Evolutionary conservation across 768 basidiomycete species (phyloP), one percentile per base, ranked within the genome.

Genomic region (Boletus bicolor): DNA sequence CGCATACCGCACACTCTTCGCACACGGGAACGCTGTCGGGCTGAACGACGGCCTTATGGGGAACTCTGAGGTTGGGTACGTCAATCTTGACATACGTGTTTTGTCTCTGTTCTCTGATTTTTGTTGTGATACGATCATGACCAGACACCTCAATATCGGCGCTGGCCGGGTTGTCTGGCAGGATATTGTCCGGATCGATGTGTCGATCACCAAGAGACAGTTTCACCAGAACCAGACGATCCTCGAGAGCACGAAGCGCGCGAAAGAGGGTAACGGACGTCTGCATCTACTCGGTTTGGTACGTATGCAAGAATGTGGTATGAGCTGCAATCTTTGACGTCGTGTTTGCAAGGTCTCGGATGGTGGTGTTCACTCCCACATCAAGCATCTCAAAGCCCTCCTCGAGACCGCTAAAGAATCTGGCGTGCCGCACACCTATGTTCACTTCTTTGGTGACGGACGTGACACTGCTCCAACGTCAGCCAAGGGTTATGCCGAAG

Each of bases 91-190:
- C 34, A n/a, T 21, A 3, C 2, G 4, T 30, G 11, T 17, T 21
- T 49, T 49, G 5, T 45, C 28, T 42, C 5, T 57, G 51, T 51
- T 37, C 52, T 36, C 7, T 55, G 44, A 53, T 19, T n/a, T 24
- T 49, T 38, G 35, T 30, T 24, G 4, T 14, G 36, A 32, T 36
- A 26, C 46, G 39, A 15, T 41, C 43, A 11, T 43, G 4, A 55
- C n/a, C 57, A 96, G 93, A 4, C 94, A 97, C 68, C 75, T 97
- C 57, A 98, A 98, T 73, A 92, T 95, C 61, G 94, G 94, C 35
- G 95, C 95, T 51, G 95, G 94, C 1, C 86, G 94, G 21, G 81
- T 97, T 48, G 93, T 97, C 30, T 97, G 95, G 95, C 95, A 98
- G 72, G 95, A 98, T 65, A 98, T 98, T 62, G 95, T 97, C 64